Percentiles rank a stretch among this genome's conserved stretches.
Evolutionary conservation across 2,329 filamentous ascomycete species (phyloP).

Genomic region (Davidsoniella virescens): DNA sequence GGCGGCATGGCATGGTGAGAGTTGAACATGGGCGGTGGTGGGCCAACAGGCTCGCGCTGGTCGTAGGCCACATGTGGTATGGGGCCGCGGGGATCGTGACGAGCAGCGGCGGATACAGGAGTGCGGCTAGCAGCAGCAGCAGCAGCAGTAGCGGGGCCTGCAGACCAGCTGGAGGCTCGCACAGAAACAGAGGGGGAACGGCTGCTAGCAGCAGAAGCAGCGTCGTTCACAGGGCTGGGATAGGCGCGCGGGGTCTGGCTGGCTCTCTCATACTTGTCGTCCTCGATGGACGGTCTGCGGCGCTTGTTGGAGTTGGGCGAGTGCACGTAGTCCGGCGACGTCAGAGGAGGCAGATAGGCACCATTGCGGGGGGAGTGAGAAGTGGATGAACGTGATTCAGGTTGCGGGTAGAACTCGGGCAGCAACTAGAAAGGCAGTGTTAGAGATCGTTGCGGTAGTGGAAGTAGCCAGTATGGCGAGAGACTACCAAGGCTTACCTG

Average conservation of each 20-base stretch:
- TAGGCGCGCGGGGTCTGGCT: conserved; percentile 33
- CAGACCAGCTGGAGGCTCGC: conserved; percentile 6
- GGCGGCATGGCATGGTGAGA: not conserved
- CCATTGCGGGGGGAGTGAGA: conserved; percentile 20
- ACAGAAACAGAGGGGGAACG: conserved; percentile 3
- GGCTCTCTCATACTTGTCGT: conserved; percentile 23
- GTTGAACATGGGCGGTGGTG: not conserved
- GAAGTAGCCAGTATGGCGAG: not conserved
- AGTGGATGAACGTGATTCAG: conserved; percentile 20
- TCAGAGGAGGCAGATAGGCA: conserved; percentile 18
- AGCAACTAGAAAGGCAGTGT: conserved; percentile 17
- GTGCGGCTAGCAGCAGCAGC: not conserved
- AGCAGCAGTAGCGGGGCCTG: not conserved
- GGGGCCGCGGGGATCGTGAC: not conserved
- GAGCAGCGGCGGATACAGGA: not conserved
- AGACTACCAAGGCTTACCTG: conserved; percentile 25
- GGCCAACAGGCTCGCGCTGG: too few species aligned
- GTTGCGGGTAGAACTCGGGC: conserved; percentile 19
- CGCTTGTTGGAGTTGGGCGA: conserved; percentile 32
- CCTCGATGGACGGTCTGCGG: conserved; percentile 26
- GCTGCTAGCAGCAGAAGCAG: conserved; percentile 3
- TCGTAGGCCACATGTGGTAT: not conserved
- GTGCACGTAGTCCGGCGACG: conserved; percentile 32
- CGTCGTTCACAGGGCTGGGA: conserved; percentile 18
- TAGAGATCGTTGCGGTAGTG: not conserved